A percentile compares a stretch with the other conserved stretches of the same genome.
phyloP scores from a whole-genome alignment of 208 protist species.

The Crithidia mellificae region DNA sequence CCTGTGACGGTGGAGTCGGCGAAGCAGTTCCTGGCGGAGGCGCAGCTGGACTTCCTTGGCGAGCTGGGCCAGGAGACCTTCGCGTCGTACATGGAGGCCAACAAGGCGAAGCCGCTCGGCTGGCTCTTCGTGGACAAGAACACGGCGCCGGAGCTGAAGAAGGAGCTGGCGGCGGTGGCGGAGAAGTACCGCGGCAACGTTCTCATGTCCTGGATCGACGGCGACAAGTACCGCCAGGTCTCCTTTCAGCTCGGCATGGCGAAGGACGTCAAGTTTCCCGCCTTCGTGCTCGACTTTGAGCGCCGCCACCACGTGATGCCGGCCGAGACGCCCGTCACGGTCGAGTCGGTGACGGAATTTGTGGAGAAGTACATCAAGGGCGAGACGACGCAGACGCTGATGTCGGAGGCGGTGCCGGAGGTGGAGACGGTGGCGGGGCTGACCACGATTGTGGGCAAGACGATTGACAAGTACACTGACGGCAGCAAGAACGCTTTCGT shows the following conservation, averaged over 20 bases:
- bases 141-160: conserved; percentile 25
- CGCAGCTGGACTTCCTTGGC: conserved; percentile 59
- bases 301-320: conserved; percentile 61
- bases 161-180: conserved; percentile 49
- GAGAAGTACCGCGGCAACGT: conserved; percentile 73
- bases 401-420: conserved; percentile 65
- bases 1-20: conserved; percentile 43
- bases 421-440: conserved; percentile 74
- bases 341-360: conserved; percentile 54
- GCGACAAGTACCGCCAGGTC: conserved; percentile 66
- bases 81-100: conserved; percentile 61
- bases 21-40: conserved; percentile 54
- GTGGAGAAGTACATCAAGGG: conserved; percentile 57
- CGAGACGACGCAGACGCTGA: conserved; percentile 44
- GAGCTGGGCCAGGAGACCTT: conserved; percentile 72
- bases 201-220: conserved; percentile 77
- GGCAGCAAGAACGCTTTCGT: conserved; percentile 89
- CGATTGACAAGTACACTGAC: conserved; percentile 52
- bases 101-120: conserved; percentile 45
- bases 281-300: conserved; percentile 67
- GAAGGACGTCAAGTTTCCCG: conserved; percentile 65
- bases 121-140: conserved; percentile 74
- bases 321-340: conserved; percentile 39
- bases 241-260: conserved; percentile 60
- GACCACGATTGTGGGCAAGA: conserved; percentile 80